Conservation (phyloP, 2,329 filamentous ascomycete genomes). For the Pyrenochaeta sp. region DNA sequence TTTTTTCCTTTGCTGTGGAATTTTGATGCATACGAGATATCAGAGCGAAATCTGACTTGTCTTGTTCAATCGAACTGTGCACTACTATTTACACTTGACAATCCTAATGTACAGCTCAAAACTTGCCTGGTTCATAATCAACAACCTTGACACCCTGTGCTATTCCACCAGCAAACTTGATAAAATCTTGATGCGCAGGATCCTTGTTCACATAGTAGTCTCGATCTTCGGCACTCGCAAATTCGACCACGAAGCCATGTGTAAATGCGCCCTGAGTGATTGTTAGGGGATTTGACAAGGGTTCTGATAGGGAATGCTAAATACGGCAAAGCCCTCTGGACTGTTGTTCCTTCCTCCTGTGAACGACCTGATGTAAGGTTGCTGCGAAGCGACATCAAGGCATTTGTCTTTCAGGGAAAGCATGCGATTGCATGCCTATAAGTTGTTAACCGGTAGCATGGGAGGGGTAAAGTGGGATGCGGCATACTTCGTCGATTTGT, state of each 20-base stretch:
- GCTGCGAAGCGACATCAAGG: constrained; percentile 64
- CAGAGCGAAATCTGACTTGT: too few species aligned
- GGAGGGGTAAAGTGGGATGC: constrained; percentile 1
- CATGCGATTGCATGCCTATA: constrained; percentile 64
- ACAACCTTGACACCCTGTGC: constrained; percentile 65
- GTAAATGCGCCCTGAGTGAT: constrained; percentile 63
- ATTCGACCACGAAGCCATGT: constrained; percentile 74
- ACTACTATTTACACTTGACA: background rate
- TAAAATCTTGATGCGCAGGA: constrained; percentile 68
- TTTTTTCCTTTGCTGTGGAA: background rate
- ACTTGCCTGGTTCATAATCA: constrained; percentile 65
- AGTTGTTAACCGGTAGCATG: constrained; percentile 9
- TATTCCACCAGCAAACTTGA: constrained; percentile 57
- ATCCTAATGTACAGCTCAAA: constrained; percentile 51
- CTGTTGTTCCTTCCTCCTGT: constrained; percentile 69
- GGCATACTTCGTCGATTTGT: constrained; percentile 62
- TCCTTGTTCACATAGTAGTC: constrained; percentile 73
- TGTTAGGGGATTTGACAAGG: background rate
- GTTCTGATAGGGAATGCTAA: constrained; percentile 14
- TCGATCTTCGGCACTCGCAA: constrained; percentile 68
- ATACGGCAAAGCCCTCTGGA: constrained; percentile 66
- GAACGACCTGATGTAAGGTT: constrained; percentile 67
- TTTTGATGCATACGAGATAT: too few species aligned
- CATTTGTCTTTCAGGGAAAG: constrained; percentile 65
- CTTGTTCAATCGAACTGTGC: too few species aligned